A percentile compares a stretch with the other conserved stretches of the same genome.
phyloP scores from a whole-genome alignment of 768 basidiomycete genomes.

The Cytidiella melzeri region DNA sequence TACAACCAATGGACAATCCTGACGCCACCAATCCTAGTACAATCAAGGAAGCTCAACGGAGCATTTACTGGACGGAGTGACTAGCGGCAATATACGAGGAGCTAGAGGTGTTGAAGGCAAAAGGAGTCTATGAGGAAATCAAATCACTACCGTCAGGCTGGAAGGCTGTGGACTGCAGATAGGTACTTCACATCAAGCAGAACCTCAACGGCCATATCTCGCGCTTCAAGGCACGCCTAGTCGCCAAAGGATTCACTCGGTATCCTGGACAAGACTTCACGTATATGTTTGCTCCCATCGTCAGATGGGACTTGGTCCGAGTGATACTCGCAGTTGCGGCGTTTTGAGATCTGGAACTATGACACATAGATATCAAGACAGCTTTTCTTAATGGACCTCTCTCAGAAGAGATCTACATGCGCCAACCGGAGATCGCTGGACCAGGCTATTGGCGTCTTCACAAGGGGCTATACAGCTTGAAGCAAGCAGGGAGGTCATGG shows the following conservation, averaged over 20 bases:
- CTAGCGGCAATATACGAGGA: no score
- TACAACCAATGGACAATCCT: neutral
- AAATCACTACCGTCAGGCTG: no score
- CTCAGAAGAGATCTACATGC: neutral
- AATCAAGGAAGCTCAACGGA: constrained; percentile 7
- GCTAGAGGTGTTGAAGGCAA: no score
- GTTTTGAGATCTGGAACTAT: neutral
- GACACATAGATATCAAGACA: no score
- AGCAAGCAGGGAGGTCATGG: no score
- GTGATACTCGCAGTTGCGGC: neutral
- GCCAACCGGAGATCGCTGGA: neutral
- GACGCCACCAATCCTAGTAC: neutral
- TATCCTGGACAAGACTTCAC: neutral
- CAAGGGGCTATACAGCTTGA: no score
- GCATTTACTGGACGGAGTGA: constrained; percentile 6
- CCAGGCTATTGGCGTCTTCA: neutral
- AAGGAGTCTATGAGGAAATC: no score
- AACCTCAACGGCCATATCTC: no score
- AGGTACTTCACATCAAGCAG: no score
- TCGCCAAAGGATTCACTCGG: neutral
- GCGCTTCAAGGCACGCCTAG: no score
- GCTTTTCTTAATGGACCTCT: neutral
- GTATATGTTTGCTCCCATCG: neutral
- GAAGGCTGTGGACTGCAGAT: neutral
- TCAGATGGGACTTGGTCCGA: neutral